These are phyloP conservation scores for Handroanthus guayacan DNA, from an alignment of 257 asterid species.

Conservation along the genomic window DNA sequence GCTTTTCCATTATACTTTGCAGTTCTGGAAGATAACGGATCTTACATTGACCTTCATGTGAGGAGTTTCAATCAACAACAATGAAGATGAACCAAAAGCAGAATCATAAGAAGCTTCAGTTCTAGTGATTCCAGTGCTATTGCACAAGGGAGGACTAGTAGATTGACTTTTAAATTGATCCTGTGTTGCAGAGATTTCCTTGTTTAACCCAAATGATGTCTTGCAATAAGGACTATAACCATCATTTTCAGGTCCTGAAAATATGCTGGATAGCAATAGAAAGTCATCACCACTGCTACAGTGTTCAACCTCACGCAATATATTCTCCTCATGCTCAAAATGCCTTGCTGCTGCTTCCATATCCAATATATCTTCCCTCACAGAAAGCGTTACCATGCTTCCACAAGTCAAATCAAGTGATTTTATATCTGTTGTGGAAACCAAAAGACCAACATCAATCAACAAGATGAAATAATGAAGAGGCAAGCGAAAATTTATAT, in stretches of 20 bases:
- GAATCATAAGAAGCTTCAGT: conserved; percentile 40
- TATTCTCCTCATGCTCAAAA: conserved; percentile 75
- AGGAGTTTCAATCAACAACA: conserved; percentile 38
- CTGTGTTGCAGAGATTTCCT: conserved; percentile 34
- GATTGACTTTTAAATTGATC: conserved; percentile 31
- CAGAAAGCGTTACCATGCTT: conserved; percentile 51
- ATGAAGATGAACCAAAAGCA: conserved; percentile 43
- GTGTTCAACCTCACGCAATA: conserved; percentile 58
- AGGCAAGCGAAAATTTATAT: conserved; percentile 21
- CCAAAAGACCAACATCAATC: conserved; percentile 31
- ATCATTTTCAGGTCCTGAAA: conserved; percentile 54
- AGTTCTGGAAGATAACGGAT: conserved; percentile 23
- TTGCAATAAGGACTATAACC: conserved; percentile 72
- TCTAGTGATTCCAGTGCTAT: conserved; percentile 30
- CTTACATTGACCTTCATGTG: conserved; percentile 44
- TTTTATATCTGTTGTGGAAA: conserved; percentile 59
- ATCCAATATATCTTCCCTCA: conserved; percentile 74
- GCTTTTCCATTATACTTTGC: conserved; percentile 2
- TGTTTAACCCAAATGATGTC: conserved; percentile 40
- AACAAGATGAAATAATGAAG: conserved; percentile 10
- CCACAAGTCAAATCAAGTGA: conserved; percentile 67
- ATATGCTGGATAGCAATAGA: conserved; percentile 51
- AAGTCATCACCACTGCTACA: conserved; percentile 53
- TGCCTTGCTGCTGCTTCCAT: conserved; percentile 80
- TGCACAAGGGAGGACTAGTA: conserved; percentile 32